Percentiles rank a stretch among this genome's conserved stretches.
phyloP scores from a whole-genome alignment of 2,329 filamentous ascomycete species.

The Aspergillus versicolor region DNA sequence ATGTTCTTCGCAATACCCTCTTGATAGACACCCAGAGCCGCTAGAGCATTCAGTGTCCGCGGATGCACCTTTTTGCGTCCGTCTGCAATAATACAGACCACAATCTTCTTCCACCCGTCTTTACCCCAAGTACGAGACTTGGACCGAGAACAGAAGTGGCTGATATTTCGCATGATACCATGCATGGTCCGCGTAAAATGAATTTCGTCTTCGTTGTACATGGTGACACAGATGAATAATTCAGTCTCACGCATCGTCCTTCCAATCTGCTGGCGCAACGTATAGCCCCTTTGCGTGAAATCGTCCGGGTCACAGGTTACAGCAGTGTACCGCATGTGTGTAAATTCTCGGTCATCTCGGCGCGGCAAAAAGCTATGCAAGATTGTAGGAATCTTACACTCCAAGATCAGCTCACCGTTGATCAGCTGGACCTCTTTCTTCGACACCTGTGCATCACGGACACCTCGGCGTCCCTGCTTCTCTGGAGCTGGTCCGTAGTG shows the following conservation, averaged over 20 bases:
- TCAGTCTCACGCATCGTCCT: conserved; percentile 84
- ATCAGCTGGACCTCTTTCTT: conserved; percentile 94
- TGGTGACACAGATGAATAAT: conserved; percentile 93
- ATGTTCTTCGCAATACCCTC: conserved; percentile 98
- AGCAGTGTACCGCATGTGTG: conserved; percentile 97
- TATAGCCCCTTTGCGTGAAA: conserved; percentile 84
- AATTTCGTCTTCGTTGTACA: conserved; percentile 99
- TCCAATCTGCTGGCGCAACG: conserved; percentile 87
- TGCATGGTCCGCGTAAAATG: conserved; percentile 98
- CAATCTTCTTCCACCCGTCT: conserved; percentile 97
- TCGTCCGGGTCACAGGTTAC: conserved; percentile 98
- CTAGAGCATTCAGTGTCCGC: conserved; percentile 86
- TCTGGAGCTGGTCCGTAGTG: conserved; percentile 86
- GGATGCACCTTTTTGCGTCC: conserved; percentile 92
- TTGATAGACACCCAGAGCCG: conserved; percentile 97
- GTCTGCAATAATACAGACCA: conserved; percentile 94
- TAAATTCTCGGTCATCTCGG: conserved; percentile 92
- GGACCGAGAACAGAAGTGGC: conserved; percentile 89
- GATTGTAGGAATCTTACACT: conserved; percentile 99
- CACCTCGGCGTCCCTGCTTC: conserved; percentile 82
- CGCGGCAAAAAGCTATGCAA: conserved; percentile 94
- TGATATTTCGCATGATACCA: conserved; percentile 96
- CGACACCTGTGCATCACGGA: conserved; percentile 80
- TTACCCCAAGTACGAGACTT: conserved; percentile 97
- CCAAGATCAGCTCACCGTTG: conserved; percentile 94